Conservation (phyloP, 2,329 filamentous ascomycete genomes). For the Sporothrix sp. region DNA sequence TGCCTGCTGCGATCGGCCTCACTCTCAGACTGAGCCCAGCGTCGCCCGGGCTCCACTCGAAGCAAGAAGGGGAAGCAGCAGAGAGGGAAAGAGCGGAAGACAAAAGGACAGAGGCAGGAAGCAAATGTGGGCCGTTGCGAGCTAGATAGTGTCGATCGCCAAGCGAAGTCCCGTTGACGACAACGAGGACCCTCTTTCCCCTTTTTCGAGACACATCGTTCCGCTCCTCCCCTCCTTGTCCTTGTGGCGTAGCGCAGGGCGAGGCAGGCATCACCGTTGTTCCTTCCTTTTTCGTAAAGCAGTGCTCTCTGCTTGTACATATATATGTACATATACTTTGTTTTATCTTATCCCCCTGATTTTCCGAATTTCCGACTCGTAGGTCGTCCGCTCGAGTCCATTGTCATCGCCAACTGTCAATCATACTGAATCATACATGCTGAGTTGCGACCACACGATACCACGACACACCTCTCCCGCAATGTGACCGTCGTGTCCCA, state of each 20-base stretch:
- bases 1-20: too few species aligned
- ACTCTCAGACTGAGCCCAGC: too few species aligned
- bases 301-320: too few species aligned
- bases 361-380: not conserved
- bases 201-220: not conserved
- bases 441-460: conserved; percentile 1
- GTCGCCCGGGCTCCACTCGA: not conserved
- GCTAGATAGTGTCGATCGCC: not conserved
- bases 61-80: not conserved
- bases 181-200: not conserved
- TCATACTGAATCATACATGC: too few species aligned
- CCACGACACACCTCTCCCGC: too few species aligned
- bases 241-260: not conserved
- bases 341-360: not conserved
- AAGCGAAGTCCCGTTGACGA: not conserved
- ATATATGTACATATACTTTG: not conserved
- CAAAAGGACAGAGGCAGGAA: not conserved
- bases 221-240: not conserved
- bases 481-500: too few species aligned
- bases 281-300: not conserved
- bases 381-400: too few species aligned
- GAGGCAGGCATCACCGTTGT: not conserved
- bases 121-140: not conserved
- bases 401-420: conserved; percentile 4
- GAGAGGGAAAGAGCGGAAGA: not conserved